Evolutionary conservation across 352 stramenopile species (phyloP).

Genomic region (Globisporangium orthogonon): DNA sequence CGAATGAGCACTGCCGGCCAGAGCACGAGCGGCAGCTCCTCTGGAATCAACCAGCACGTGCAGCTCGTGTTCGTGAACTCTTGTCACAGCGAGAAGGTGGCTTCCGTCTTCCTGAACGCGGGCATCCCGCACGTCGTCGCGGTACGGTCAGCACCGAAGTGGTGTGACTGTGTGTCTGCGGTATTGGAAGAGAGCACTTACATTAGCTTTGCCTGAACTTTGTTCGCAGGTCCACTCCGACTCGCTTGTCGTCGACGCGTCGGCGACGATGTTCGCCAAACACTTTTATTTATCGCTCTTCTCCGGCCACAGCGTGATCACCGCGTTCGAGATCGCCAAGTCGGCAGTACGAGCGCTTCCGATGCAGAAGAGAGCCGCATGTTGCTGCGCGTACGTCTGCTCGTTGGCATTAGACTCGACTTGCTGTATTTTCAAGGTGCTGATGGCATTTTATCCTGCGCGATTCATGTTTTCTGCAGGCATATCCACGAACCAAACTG

Average conservation of each 20-base stretch:
- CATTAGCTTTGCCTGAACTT: not conserved
- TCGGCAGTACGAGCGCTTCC: constrained; percentile 55
- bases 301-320: constrained; percentile 56
- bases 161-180: not conserved
- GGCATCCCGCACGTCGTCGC: constrained; percentile 90
- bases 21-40: constrained; percentile 9
- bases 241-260: constrained; percentile 67
- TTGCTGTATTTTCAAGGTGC: not conserved
- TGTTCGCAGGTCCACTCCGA: constrained; percentile 53
- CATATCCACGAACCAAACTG: constrained; percentile 71
- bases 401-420: not conserved
- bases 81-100: constrained; percentile 83
- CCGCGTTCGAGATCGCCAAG: constrained; percentile 72
- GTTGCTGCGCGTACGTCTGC: constrained; percentile 70
- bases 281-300: constrained; percentile 83
- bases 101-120: constrained; percentile 83
- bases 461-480: constrained; percentile 15
- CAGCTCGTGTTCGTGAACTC: constrained; percentile 83
- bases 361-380: constrained; percentile 54
- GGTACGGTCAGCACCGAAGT: constrained; percentile 22
- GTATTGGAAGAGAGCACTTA: not conserved
- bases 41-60: constrained; percentile 19
- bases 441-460: not conserved
- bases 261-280: constrained; percentile 78
- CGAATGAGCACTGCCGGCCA: constrained; percentile 5